Base-by-base conservation (phyloP, 352 stramenopile species). In the Phytophthora macrochlamydospora region DNA sequence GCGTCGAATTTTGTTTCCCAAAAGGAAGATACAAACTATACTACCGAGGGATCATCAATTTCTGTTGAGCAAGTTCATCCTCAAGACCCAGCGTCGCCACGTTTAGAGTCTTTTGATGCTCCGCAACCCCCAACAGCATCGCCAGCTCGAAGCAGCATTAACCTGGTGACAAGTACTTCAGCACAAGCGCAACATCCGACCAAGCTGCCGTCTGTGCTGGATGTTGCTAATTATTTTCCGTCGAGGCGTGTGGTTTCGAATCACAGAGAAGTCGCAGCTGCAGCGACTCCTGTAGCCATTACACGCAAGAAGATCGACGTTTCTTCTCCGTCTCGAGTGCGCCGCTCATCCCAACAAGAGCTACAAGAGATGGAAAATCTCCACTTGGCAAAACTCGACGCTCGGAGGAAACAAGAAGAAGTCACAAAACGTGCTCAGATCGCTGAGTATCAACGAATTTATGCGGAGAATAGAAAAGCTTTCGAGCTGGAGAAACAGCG, bases 301-400 rank as follows among this genome's bases (percentile, higher is more conserved):
- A 61, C 55, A 9, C 59, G 67, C 13, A 75, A 75, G 46, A 75
- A 71, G 58, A 37, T 75, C 3, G 62, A 67, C 2, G 32, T 62
- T 42, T 28, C n/a, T 50, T 62, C 62, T 32, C 67, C 56, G 11
- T 30, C 37, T 56, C 67, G 43, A 38, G 14, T 38, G 12, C 56
- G 45, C 12, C 67, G 40, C 28, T 11, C 30, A 30, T 61, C 45
- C 9, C 48, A 60, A 45, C 51, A 59, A 53, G 56, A 67, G 31
- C 3, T 43, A 45, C 42, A 51, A 30, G 59, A 49, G 35, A 14
- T 49, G 4, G 49, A 49, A 29, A 13, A 9, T 1, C 43, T 51
- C 1, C 53, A 59, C n/a, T 31, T 56, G 18, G 35, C 54, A n/a
- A n/a, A 49, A 4, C 30, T 62, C 13, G 62, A 68, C 9, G 51